Evolutionary conservation across 257 asterid genomes (phyloP), one percentile per base, ranked within the genome.

Genomic region (Leonotis leonurus): DNA sequence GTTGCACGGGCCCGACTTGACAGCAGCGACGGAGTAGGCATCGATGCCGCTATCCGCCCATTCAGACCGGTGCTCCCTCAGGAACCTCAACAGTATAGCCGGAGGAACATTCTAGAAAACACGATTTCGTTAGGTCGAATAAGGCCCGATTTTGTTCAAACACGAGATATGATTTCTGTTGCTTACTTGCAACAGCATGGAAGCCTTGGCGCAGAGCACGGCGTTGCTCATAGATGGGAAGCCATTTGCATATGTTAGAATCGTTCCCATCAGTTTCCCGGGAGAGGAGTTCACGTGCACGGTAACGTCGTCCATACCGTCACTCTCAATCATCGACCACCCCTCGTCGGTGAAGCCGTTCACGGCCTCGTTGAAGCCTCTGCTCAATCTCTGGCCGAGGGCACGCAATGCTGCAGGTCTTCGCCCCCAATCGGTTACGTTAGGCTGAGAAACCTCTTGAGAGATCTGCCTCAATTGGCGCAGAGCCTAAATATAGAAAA

Each of bases 281-380:
- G 96, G 89, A 14, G 96, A 83, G 18, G 96, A 67, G 80, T 87
- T 93, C 35, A 89, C 92, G n/a, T 80, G 94, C 73, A 93, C 75
- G 3, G 97, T 80, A 39, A 93, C 96, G 75, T 93, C 97, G 66
- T 93, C 99, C 9, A 93, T 76, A 21, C 97, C 99, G 35, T 93
- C 97, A 67, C 90, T 79, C 51, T 83, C 88, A 3, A 85, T 67
- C 87, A 83, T 79, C 54, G 97, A 79, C 99, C 99, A 93, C 1
- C 97, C 96, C 76, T 89, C 96, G 27, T 93, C 99, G 0, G 90
- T 64, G 81, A 93, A 89, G 64, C 99, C 88, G 35, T 82, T 93
- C n/a, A 93, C 95, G 6, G 99, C 99, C 79, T 89, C 97, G 1
- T 89, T 93, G 79, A 93, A 93, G 37, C 99, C 94, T 81, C 99